Conservation (phyloP, 148 eudicot species). For the Camellia sinensis region DNA sequence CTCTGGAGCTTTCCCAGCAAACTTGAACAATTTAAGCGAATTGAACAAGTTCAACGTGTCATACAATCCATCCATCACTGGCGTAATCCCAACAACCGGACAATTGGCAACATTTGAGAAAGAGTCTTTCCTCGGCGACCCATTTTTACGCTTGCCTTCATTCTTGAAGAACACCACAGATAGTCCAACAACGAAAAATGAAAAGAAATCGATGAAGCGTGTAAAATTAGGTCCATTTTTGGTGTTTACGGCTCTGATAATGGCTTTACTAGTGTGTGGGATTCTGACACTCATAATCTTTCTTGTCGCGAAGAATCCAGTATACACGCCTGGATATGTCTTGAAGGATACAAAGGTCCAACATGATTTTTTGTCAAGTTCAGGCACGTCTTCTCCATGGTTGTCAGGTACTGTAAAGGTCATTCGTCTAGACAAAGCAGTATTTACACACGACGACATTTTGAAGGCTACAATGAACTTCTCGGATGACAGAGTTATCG, state of each 20-base stretch:
- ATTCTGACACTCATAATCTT: constrained; percentile 43
- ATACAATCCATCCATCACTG: constrained; percentile 65
- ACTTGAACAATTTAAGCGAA: constrained; percentile 52
- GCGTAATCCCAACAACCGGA: constrained; percentile 70
- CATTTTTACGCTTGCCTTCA: constrained; percentile 54
- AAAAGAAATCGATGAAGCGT: not conserved
- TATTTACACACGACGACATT: constrained; percentile 76
- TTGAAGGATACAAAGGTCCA: constrained; percentile 28
- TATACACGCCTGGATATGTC: constrained; percentile 25
- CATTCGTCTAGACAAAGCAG: constrained; percentile 66
- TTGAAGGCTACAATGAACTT: constrained; percentile 73
- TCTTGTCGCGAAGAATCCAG: constrained; percentile 31
- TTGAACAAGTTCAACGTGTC: constrained; percentile 84
- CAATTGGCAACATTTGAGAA: constrained; percentile 82
- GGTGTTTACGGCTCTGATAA: constrained; percentile 44
- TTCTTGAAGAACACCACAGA: constrained; percentile 38
- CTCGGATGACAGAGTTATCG: constrained; percentile 65
- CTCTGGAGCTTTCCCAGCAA: constrained; percentile 73
- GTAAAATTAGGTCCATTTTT: constrained; percentile 31
- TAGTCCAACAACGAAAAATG: constrained; percentile 1
- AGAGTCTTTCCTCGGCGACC: constrained; percentile 69
- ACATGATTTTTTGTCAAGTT: constrained; percentile 38
- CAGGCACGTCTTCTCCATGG: constrained; percentile 66
- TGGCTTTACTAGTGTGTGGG: constrained; percentile 56
- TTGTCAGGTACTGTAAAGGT: constrained; percentile 55